A percentile compares a stretch with the other conserved stretches of the same genome.
Evolutionary conservation across 2,329 filamentous ascomycete species (phyloP).

Genomic region (Emergomyces africanus): DNA sequence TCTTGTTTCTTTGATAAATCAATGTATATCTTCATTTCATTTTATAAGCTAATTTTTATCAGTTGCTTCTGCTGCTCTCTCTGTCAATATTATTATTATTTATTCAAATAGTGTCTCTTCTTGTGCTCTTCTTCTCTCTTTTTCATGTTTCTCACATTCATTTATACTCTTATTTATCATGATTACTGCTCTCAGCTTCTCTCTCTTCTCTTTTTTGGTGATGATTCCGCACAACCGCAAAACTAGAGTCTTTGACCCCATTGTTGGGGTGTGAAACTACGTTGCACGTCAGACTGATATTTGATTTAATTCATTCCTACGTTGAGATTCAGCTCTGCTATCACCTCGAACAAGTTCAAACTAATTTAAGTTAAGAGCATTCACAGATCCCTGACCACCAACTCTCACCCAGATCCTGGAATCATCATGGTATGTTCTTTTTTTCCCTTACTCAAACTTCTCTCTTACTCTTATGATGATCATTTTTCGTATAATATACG

Average conservation of each 20-base stretch:
- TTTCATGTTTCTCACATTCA: too few species aligned
- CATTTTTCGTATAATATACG: slow-evolving; percentile 41
- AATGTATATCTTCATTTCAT: too few species aligned
- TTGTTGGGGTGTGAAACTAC: slow-evolving; percentile 64
- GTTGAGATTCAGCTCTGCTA: slow-evolving; percentile 2
- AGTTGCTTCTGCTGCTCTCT: too few species aligned
- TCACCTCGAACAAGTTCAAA: neutral
- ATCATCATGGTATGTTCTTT: slow-evolving; percentile 1
- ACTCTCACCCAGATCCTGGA: neutral
- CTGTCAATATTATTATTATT: too few species aligned
- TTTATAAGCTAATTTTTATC: too few species aligned
- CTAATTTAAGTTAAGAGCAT: slow-evolving; percentile 4
- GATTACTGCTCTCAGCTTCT: too few species aligned
- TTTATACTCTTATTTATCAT: too few species aligned
- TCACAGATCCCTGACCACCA: neutral
- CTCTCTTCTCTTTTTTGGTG: slow-evolving; percentile 37
- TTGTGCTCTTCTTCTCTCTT: too few species aligned
- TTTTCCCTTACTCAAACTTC: neutral
- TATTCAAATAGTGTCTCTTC: too few species aligned
- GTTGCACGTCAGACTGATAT: slow-evolving; percentile 90
- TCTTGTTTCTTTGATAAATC: too few species aligned
- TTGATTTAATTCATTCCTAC: slow-evolving; percentile 1
- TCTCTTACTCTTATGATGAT: slow-evolving; percentile 11
- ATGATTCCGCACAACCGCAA: slow-evolving; percentile 70
- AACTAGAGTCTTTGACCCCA: slow-evolving; percentile 97